Evolutionary conservation across 352 stramenopile genomes (phyloP).

Genomic region (Globisporangium cylindrosporum): DNA sequence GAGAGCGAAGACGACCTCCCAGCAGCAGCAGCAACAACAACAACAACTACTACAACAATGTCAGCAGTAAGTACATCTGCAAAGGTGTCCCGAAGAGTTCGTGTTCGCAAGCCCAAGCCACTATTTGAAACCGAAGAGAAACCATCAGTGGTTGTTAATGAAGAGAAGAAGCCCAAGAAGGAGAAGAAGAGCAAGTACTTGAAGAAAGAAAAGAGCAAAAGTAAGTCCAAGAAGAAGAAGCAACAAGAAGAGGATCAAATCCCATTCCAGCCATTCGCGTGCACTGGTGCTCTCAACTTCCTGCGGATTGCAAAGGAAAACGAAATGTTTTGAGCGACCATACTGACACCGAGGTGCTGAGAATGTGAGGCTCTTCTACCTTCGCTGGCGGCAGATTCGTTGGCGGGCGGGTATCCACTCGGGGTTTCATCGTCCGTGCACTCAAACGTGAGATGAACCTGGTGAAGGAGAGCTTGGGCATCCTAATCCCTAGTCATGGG

Average conservation of each 20-base stretch:
- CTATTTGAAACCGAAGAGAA: background rate
- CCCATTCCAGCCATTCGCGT: conserved; percentile 63
- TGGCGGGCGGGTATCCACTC: background rate
- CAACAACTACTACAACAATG: background rate
- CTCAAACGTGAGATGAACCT: background rate
- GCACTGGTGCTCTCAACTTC: conserved; percentile 53
- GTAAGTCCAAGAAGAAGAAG: conserved; percentile 18
- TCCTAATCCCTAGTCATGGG: background rate
- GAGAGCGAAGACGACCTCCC: conserved; percentile 48
- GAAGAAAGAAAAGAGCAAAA: conserved; percentile 9
- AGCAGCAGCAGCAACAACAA: background rate
- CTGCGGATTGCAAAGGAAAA: conserved; percentile 72
- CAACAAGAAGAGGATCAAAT: conserved; percentile 22
- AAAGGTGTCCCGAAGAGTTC: conserved; percentile 4
- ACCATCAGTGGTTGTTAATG: background rate
- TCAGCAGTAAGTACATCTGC: conserved; percentile 14
- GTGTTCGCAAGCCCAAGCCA: conserved; percentile 2
- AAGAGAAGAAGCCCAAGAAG: background rate
- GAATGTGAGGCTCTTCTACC: background rate
- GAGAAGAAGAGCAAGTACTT: conserved; percentile 9
- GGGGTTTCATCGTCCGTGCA: background rate
- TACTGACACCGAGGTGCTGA: background rate
- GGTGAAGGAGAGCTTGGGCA: background rate
- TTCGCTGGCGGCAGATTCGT: background rate
- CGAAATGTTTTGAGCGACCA: conserved; percentile 53